Evolutionary conservation across 106 monocot genomes (phyloP), one percentile per base, ranked within the genome.

Genomic region (Dendrobium chrysotoxum): DNA sequence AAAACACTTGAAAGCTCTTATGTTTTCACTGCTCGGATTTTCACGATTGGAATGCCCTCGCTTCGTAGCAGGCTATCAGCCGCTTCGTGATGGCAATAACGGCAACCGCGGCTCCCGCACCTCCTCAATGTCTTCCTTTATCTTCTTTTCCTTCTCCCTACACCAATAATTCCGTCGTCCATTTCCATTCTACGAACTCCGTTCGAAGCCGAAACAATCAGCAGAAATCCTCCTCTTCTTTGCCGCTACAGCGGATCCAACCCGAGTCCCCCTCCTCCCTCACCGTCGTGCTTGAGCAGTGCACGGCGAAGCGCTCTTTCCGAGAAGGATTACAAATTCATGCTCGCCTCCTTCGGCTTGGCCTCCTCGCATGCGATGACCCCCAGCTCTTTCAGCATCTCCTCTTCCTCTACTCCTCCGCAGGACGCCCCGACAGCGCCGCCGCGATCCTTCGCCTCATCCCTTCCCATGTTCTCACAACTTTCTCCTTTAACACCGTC

Each of bases 401-500:
- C 53, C 70, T 84, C 84, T 81, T 17, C 84, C 79, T 84, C 84
- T 78, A 65, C 79, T 45, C 70, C 58, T 77, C 72, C 76, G 18
- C 28, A 73, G 78, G 68, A 42, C 54, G 25, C 17, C 81, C 71
- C n/a, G 53, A 25, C 68, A 38, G 53, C 42, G 81, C 81, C 41
- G 72, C 53, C 35, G 20, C 55, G 44, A 28, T 83, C 76, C 85
- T 80, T 79, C 71, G 45, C 67, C 26, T 54, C 28, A 66, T 78
- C 31, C 78, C 80, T 28, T 77, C 61, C 61, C 55, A 7, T 5
- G 18, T 13, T 50, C 85, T 53, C 46, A 53, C 79, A 41, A 67
- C 79, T 38, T 78, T 81, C 54, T 15, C 64, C 78, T 88, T 81
- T 79, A 87, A 87, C 87, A 25, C 44, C 79, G 81, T 89, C 87